Conservation (phyloP, 192 early-diverging fungal genomes). For the Coemansia sp. region DNA sequence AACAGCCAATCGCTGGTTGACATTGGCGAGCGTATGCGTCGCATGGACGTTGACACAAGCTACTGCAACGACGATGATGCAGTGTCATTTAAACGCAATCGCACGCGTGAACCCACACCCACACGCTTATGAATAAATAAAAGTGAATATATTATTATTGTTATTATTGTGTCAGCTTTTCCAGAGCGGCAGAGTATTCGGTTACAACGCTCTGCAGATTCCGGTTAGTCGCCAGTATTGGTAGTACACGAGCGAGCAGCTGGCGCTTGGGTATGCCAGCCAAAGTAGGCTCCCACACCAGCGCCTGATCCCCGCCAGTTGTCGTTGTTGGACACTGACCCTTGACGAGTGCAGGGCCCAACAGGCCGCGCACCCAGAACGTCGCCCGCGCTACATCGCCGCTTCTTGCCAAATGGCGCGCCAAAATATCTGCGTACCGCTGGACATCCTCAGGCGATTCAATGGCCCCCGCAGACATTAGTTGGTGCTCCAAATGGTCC, state of each 20-base stretch:
- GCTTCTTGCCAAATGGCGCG: slow-evolving; percentile 12
- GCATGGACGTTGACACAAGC: slow-evolving; percentile 24
- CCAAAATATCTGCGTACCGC: slow-evolving; percentile 22
- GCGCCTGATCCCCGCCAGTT: no score
- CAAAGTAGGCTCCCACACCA: slow-evolving; percentile 6
- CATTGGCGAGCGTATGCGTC: slow-evolving; percentile 50
- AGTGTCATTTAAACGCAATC: slow-evolving; percentile 40
- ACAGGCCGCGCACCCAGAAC: slow-evolving; percentile 39
- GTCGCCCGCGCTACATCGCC: slow-evolving; percentile 12
- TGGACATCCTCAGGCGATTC: slow-evolving; percentile 21
- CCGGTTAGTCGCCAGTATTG: slow-evolving; percentile 70
- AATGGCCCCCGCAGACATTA: slow-evolving; percentile 17
- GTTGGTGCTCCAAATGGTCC: slow-evolving; percentile 55
- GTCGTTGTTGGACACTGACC: slow-evolving; percentile 6
- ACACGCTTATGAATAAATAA: slow-evolving; percentile 12
- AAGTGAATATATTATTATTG: background rate
- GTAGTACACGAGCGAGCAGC: slow-evolving; percentile 67
- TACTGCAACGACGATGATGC: slow-evolving; percentile 2
- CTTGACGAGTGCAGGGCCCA: slow-evolving; percentile 36
- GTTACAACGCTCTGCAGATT: slow-evolving; percentile 63
- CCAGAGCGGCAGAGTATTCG: slow-evolving; percentile 55
- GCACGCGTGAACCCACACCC: slow-evolving; percentile 42
- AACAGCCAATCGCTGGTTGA: slow-evolving; percentile 19
- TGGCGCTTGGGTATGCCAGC: slow-evolving; percentile 66
- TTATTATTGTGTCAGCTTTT: background rate